Percentiles rank a stretch among this genome's conserved stretches.
Evolutionary conservation across 2,329 filamentous ascomycete species (phyloP).

Genomic region (Graphilbum fragrans): DNA sequence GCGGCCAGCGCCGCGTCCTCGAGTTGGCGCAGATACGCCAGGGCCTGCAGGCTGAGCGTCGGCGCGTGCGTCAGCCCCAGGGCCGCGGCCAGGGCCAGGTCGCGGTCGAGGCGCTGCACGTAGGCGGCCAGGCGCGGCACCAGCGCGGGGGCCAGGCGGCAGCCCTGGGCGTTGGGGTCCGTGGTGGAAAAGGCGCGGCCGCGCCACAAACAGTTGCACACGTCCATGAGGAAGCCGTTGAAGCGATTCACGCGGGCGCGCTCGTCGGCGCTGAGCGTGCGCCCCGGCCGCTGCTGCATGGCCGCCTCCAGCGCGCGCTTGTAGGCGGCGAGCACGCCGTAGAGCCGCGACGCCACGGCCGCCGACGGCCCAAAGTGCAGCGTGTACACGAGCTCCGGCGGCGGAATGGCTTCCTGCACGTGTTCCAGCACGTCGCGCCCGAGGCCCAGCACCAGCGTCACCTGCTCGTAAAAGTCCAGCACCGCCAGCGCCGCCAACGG

Average conservation of each 20-base stretch:
- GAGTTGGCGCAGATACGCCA: constrained; percentile 39
- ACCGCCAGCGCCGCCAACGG: constrained; percentile 35
- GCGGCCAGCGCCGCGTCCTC: constrained; percentile 38
- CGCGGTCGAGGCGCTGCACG: constrained; percentile 32
- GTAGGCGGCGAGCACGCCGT: constrained; percentile 56
- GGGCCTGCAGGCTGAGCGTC: constrained; percentile 41
- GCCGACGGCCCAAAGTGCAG: constrained; percentile 55
- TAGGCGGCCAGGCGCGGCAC: constrained; percentile 34
- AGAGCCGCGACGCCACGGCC: constrained; percentile 55
- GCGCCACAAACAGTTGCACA: constrained; percentile 76
- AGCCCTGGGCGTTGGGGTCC: constrained; percentile 52
- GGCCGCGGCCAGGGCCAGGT: constrained; percentile 31
- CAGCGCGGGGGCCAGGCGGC: constrained; percentile 32
- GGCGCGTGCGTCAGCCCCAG: constrained; percentile 51
- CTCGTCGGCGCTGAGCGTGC: constrained; percentile 31
- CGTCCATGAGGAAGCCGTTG: constrained; percentile 78
- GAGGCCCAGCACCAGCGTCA: constrained; percentile 40
- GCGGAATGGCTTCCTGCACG: constrained; percentile 57
- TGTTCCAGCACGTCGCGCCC: constrained; percentile 34
- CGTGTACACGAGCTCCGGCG: constrained; percentile 55
- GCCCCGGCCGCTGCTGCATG: constrained; percentile 22
- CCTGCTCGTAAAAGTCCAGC: constrained; percentile 58
- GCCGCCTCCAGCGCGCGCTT: constrained; percentile 62
- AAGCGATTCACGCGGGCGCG: constrained; percentile 54
- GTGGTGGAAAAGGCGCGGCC: constrained; percentile 54